phyloP scores from a whole-genome alignment of 495 filamentous ascomycete species.

The Penicillium diatomitis region DNA sequence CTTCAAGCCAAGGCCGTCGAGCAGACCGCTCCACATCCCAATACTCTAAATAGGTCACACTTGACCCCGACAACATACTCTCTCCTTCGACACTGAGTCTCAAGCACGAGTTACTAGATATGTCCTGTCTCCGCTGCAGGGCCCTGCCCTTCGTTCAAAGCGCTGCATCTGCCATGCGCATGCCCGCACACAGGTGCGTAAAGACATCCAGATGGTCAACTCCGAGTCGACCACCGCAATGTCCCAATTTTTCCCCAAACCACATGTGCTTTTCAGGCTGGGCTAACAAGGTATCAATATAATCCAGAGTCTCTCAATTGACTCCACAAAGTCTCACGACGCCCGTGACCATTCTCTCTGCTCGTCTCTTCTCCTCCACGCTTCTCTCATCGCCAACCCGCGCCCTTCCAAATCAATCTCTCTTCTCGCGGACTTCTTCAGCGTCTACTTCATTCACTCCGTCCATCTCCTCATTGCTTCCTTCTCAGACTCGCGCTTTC shows the following conservation, averaged over 20 bases:
- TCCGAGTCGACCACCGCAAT: background rate
- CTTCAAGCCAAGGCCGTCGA: slow-evolving; percentile 5
- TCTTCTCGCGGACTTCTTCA: slow-evolving; percentile 12
- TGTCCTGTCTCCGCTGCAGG: slow-evolving; percentile 28
- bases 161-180: slow-evolving; percentile 9
- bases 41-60: too few relatives aligned
- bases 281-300: background rate
- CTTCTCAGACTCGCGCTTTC: slow-evolving; percentile 30
- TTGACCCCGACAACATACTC: slow-evolving; percentile 2
- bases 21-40: background rate
- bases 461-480: slow-evolving; percentile 18
- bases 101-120: slow-evolving; percentile 8
- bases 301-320: slow-evolving; percentile 15
- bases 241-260: background rate
- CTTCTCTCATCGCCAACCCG: slow-evolving; percentile 24
- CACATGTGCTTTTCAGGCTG: background rate
- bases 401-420: slow-evolving; percentile 16
- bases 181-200: slow-evolving; percentile 18
- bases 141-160: slow-evolving; percentile 21
- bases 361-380: slow-evolving; percentile 16
- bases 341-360: slow-evolving; percentile 8
- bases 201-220: background rate
- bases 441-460: slow-evolving; percentile 11
- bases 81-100: background rate
- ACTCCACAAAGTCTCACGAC: slow-evolving; percentile 8